phyloP scores from a whole-genome alignment of 1,139 yeast genomes.

The Wickerhamomyces sp. region DNA sequence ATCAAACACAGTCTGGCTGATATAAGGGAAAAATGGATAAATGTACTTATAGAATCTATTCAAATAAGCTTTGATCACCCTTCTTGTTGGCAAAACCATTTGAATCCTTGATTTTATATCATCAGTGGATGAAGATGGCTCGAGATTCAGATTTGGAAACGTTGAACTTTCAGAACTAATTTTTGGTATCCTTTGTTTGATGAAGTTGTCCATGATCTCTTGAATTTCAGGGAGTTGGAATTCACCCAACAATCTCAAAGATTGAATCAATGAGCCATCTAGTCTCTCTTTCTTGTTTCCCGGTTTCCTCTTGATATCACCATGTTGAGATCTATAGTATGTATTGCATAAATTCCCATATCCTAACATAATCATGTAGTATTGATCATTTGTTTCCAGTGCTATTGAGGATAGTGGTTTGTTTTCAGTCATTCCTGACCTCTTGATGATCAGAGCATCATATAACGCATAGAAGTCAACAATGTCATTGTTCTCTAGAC shows the following conservation, averaged over 20 bases:
- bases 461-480: constrained; percentile 22
- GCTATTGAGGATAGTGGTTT: constrained; percentile 19
- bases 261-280: constrained; percentile 18
- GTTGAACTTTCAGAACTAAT: constrained; percentile 5
- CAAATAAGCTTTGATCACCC: constrained; percentile 31
- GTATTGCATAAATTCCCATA: constrained; percentile 17
- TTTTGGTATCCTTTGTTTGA: constrained; percentile 13
- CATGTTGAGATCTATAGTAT: constrained; percentile 8
- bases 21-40: constrained; percentile 41
- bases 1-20: constrained; percentile 34
- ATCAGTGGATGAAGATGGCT: constrained; percentile 2
- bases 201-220: constrained; percentile 14
- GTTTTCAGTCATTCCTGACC: constrained; percentile 23
- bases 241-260: constrained; percentile 16
- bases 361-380: constrained; percentile 16
- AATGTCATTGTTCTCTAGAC: constrained; percentile 5
- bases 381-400: constrained; percentile 17
- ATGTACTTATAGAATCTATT: constrained; percentile 34
- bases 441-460: constrained; percentile 18
- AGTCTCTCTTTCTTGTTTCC: constrained; percentile 13
- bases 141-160: constrained; percentile 7
- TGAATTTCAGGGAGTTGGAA: constrained; percentile 16
- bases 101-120: constrained; percentile 21
- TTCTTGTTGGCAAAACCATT: constrained; percentile 30
- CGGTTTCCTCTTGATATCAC: constrained; percentile 3